phyloP scores from a whole-genome alignment of 2,329 filamentous ascomycete genomes.

The Lachnum nothofagi region DNA sequence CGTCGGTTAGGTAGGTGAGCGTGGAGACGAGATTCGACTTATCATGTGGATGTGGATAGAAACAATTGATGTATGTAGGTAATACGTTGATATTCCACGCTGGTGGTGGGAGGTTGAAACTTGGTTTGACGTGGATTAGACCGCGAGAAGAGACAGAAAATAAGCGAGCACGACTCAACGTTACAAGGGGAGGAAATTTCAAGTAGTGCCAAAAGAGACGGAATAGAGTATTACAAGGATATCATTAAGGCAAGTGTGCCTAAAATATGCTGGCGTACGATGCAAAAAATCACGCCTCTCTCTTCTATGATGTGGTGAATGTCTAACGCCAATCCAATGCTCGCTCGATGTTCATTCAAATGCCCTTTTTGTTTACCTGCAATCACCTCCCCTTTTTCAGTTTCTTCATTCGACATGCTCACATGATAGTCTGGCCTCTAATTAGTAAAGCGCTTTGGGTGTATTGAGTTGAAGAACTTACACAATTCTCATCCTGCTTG shows the following conservation, averaged over 20 bases:
- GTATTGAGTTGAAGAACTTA: constrained; percentile 38
- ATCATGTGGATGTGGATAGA: not conserved
- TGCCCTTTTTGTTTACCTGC: constrained; percentile 8
- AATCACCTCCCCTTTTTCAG: not conserved
- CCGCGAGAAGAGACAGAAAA: not conserved
- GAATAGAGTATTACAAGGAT: constrained; percentile 12
- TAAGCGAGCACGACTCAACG: too few relatives aligned
- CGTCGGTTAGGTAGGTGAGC: too few relatives aligned
- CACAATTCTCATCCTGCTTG: constrained; percentile 85
- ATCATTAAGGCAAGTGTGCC: constrained; percentile 22
- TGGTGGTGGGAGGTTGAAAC: too few relatives aligned
- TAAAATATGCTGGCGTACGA: not conserved
- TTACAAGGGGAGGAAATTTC: too few relatives aligned
- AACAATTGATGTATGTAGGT: not conserved
- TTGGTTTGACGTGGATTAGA: not conserved
- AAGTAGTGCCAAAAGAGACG: not conserved
- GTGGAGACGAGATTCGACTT: not conserved
- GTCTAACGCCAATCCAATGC: constrained; percentile 21
- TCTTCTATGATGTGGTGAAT: not conserved
- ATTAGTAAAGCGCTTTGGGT: constrained; percentile 1
- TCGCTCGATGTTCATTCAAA: constrained; percentile 12
- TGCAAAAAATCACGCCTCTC: not conserved
- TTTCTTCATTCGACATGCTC: not conserved
- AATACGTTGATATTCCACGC: too few relatives aligned
- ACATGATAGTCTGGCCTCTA: constrained; percentile 30